phyloP scores from a whole-genome alignment of 1,284 basidiomycete genomes.

The Rhodotorula sp. region DNA sequence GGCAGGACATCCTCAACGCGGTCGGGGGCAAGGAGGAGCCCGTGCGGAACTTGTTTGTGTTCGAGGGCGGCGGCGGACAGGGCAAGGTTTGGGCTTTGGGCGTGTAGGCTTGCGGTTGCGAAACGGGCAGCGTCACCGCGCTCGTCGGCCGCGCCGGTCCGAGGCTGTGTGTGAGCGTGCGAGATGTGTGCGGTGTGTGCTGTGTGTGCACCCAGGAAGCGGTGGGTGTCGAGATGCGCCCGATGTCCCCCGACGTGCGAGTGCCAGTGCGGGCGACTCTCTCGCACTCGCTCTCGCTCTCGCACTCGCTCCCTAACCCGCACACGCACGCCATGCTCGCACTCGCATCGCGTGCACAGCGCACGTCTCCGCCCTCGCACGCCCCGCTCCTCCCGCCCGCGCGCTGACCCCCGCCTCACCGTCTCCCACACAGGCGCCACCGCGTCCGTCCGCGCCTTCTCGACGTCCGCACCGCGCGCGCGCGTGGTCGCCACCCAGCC shows the following conservation, averaged over 20 bases:
- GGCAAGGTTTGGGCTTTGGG: slow-evolving; percentile 26
- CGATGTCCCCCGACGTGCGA: too few species aligned
- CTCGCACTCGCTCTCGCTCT: neutral
- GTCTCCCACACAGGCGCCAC: slow-evolving; percentile 3
- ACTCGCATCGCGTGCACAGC: neutral
- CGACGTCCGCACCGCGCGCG: slow-evolving; percentile 26
- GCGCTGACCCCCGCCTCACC: neutral
- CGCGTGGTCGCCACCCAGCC: slow-evolving; percentile 33
- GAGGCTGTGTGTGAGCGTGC: too few species aligned
- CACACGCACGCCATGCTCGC: neutral
- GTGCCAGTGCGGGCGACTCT: neutral
- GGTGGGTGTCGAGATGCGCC: too few species aligned
- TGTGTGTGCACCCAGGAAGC: too few species aligned
- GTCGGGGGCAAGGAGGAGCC: slow-evolving; percentile 86
- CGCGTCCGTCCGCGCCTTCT: slow-evolving; percentile 19
- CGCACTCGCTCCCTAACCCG: neutral
- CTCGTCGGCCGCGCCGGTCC: too few species aligned
- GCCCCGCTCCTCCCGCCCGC: neutral
- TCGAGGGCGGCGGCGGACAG: slow-evolving; percentile 71
- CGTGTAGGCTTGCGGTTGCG: too few species aligned
- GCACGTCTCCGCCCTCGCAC: neutral
- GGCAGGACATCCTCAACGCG: slow-evolving; percentile 90
- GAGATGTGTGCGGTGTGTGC: too few species aligned
- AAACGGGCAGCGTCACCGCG: too few species aligned
- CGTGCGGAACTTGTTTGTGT: slow-evolving; percentile 86